phyloP scores from a whole-genome alignment of 441 rosid genomes.

The Flueggea neowawraea region DNA sequence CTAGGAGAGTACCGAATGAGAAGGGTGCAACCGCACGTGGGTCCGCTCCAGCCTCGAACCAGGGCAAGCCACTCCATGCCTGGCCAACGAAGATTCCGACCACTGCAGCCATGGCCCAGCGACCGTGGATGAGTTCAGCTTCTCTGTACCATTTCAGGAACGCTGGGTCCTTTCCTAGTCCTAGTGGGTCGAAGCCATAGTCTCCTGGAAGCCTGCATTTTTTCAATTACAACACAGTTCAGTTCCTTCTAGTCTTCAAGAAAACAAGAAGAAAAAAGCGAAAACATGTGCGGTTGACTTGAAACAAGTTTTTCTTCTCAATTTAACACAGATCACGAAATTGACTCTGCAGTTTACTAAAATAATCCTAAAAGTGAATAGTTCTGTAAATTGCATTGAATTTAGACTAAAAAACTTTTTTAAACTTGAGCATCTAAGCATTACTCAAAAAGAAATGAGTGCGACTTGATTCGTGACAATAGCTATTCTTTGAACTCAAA shows the following conservation, averaged over 20 bases:
- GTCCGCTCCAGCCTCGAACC: constrained; percentile 97
- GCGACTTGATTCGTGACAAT: no score
- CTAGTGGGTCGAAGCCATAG: constrained; percentile 90
- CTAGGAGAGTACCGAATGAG: constrained; percentile 82
- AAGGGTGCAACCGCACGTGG: constrained; percentile 84
- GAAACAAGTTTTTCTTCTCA: no score
- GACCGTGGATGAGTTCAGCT: constrained; percentile 93
- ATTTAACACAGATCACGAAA: no score
- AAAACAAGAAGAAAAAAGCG: no score
- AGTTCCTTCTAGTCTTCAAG: background rate
- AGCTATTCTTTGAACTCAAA: no score
- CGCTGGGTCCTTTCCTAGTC: constrained; percentile 92
- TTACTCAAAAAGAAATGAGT: no score
- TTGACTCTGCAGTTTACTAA: no score
- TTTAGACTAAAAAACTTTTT: no score
- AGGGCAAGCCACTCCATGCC: constrained; percentile 90
- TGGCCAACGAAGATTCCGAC: constrained; percentile 91
- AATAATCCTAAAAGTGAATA: no score
- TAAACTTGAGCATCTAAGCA: no score
- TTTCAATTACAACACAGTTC: background rate
- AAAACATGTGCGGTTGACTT: no score
- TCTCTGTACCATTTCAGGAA: constrained; percentile 95
- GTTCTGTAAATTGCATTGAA: no score
- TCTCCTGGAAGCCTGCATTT: constrained; percentile 87
- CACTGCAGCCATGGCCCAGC: constrained; percentile 98